phyloP scores from a whole-genome alignment of 129 eudicot species.

The Flaveria bidentis region DNA sequence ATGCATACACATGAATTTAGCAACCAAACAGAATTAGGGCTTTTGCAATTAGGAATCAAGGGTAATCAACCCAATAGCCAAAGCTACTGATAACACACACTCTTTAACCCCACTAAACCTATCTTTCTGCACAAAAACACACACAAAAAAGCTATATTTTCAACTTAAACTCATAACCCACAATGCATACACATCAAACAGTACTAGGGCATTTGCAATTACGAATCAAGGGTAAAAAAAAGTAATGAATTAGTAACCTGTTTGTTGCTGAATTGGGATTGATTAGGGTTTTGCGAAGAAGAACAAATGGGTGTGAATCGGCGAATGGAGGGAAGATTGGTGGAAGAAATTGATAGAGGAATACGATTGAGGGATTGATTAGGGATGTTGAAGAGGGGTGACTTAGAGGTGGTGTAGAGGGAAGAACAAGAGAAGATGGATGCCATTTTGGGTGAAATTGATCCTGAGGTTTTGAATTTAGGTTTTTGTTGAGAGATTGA shows the following conservation, averaged over 20 bases:
- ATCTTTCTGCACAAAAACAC: constrained; percentile 55
- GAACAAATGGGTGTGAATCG: constrained; percentile 40
- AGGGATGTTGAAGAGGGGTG: constrained; percentile 29
- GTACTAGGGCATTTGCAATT: background rate
- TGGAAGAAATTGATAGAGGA: background rate
- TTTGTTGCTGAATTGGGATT: constrained; percentile 34
- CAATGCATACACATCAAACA: background rate
- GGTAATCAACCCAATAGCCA: constrained; percentile 56
- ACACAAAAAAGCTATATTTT: background rate
- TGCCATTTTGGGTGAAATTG: constrained; percentile 40
- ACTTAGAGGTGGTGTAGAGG: constrained; percentile 29
- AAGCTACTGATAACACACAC: constrained; percentile 74
- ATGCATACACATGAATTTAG: background rate
- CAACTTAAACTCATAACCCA: background rate
- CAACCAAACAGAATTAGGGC: background rate
- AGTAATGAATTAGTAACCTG: constrained; percentile 41
- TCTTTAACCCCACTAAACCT: constrained; percentile 58
- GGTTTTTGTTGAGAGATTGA: constrained; percentile 29
- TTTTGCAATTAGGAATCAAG: constrained; percentile 16
- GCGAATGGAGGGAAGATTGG: constrained; percentile 21
- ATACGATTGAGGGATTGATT: constrained; percentile 18
- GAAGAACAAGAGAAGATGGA: constrained; percentile 52
- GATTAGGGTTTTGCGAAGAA: constrained; percentile 39
- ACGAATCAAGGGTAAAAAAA: background rate
- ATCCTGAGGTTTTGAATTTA: too few relatives aligned